These are phyloP conservation scores for Phaeotremella skinneri DNA, from an alignment of 768 basidiomycete species.

Conservation along the genomic window DNA sequence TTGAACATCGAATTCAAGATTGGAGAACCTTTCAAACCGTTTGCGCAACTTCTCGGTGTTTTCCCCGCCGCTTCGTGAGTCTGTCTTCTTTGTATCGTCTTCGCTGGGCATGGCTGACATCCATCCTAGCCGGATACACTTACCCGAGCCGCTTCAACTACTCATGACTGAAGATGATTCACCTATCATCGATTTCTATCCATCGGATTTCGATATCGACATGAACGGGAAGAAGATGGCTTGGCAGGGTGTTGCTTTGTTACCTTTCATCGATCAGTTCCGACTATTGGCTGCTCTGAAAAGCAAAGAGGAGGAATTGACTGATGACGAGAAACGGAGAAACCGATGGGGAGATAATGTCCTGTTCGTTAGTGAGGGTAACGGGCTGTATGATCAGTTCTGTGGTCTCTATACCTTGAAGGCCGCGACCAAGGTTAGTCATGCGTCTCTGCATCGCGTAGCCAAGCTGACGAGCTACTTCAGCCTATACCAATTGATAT, in stretches of 20 bases:
- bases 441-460: neutral
- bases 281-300: conserved; percentile 82
- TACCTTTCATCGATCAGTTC: conserved; percentile 89
- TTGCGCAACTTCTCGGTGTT: conserved; percentile 96
- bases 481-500: conserved; percentile 74
- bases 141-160: conserved; percentile 77
- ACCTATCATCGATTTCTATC: conserved; percentile 95
- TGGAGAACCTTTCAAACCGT: conserved; percentile 90
- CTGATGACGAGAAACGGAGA: conserved; percentile 74
- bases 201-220: conserved; percentile 84
- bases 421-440: conserved; percentile 70
- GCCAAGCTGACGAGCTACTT: conserved; percentile 9
- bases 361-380: conserved; percentile 77
- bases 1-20: conserved; percentile 76
- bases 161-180: conserved; percentile 85
- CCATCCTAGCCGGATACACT: conserved; percentile 73
- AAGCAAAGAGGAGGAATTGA: conserved; percentile 59
- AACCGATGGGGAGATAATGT: conserved; percentile 82
- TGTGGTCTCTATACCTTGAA: conserved; percentile 86
- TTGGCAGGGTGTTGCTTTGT: conserved; percentile 95
- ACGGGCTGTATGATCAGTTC: conserved; percentile 81
- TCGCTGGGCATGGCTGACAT: conserved; percentile 5
- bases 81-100: neutral
- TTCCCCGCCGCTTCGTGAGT: conserved; percentile 80
- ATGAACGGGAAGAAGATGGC: conserved; percentile 99